phyloP scores from a whole-genome alignment of 805 yeast genomes.

The Spencermartinsiella europaea region DNA sequence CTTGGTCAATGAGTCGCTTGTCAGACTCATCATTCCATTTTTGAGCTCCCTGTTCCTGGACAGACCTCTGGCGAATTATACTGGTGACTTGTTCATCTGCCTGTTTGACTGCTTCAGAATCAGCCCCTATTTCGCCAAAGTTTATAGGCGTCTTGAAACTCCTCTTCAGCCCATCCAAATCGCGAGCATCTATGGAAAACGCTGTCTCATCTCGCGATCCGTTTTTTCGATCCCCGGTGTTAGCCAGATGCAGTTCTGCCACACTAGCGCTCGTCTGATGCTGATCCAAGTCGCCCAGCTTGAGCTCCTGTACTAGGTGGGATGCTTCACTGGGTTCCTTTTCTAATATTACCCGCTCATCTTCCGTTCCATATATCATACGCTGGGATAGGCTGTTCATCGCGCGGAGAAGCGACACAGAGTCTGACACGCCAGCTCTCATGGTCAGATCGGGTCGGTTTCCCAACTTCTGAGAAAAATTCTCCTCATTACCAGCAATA shows the following conservation, averaged over 20 bases:
- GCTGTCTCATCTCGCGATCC: not conserved
- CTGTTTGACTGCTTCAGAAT: constrained; percentile 11
- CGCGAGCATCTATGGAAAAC: not conserved
- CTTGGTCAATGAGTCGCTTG: constrained; percentile 40
- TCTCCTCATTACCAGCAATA: constrained; percentile 72
- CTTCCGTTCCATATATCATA: constrained; percentile 45
- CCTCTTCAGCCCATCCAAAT: not conserved
- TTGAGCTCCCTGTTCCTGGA: constrained; percentile 12
- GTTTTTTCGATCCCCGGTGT: not conserved
- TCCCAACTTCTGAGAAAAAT: constrained; percentile 70
- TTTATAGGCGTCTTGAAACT: constrained; percentile 2
- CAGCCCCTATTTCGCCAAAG: constrained; percentile 8
- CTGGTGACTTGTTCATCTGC: constrained; percentile 15
- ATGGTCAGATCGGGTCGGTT: constrained; percentile 86
- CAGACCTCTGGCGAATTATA: constrained; percentile 15
- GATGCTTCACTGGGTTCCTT: constrained; percentile 14
- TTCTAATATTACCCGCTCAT: constrained; percentile 1
- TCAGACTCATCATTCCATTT: constrained; percentile 23
- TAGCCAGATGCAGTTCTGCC: constrained; percentile 17
- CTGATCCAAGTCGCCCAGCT: constrained; percentile 25
- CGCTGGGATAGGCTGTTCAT: constrained; percentile 85
- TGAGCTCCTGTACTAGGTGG: constrained; percentile 23
- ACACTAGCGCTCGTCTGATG: constrained; percentile 4
- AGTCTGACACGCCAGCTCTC: constrained; percentile 60
- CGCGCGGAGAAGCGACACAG: constrained; percentile 71